These are phyloP conservation scores for Colletotrichum cereale DNA, from an alignment of 2,329 filamentous ascomycete genomes.

Conservation along the genomic window DNA sequence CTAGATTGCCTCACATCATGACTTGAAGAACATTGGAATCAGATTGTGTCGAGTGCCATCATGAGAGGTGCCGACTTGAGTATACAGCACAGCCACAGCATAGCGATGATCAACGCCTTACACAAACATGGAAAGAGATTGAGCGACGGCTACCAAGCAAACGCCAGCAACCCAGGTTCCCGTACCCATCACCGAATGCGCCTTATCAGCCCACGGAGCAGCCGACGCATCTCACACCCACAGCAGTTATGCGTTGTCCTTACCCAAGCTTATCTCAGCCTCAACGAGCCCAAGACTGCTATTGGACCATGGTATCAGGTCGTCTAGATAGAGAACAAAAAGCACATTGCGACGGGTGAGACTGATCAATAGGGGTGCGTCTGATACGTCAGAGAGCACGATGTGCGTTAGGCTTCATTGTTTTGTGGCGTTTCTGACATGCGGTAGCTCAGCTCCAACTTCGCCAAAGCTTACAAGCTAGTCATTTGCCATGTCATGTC, in stretches of 20 bases:
- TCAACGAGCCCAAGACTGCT: neutral
- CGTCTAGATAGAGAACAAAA: neutral
- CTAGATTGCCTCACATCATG: neutral
- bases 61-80: neutral
- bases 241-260: neutral
- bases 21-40: neutral
- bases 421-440: conserved; percentile 12
- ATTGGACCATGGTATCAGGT: conserved; percentile 21
- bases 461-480: neutral
- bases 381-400: neutral
- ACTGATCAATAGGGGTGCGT: neutral
- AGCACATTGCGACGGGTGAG: neutral
- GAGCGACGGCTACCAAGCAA: neutral
- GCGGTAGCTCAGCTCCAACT: conserved; percentile 13
- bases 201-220: neutral
- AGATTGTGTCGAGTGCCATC: neutral
- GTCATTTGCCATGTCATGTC: neutral
- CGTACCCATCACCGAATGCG: rapidly evolving
- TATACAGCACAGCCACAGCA: neutral
- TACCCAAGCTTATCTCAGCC: conserved; percentile 24
- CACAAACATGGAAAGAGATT: neutral
- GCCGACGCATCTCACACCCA: neutral
- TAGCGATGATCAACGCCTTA: neutral
- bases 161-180: neutral
- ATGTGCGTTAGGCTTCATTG: neutral